Conservation (phyloP, 192 early-diverging fungal species). For the Backusella luteola region DNA sequence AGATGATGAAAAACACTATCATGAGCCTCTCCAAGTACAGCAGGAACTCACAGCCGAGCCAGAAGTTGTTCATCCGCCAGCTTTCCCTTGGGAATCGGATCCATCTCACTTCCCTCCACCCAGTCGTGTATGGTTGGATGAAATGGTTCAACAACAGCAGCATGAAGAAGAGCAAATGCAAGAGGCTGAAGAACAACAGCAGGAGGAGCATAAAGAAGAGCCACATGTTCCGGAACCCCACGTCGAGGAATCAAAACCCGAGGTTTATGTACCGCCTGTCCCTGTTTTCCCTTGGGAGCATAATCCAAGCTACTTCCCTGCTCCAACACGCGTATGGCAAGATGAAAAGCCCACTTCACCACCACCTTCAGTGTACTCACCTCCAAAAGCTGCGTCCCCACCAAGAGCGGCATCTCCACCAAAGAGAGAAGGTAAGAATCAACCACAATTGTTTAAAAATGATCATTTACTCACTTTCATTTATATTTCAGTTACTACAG, state of each 20-base stretch:
- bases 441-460: not conserved
- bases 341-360: not conserved
- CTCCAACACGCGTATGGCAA: not conserved
- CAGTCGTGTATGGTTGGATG: not conserved
- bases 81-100: not conserved
- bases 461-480: not conserved
- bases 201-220: not conserved
- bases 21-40: not conserved
- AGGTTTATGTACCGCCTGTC: not conserved
- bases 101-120: not conserved
- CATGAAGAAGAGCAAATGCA: not conserved
- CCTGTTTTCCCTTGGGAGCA: constrained; percentile 12
- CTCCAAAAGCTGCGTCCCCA: not conserved
- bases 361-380: not conserved
- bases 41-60: not conserved
- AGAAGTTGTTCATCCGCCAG: not conserved
- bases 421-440: not conserved
- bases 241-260: not conserved
- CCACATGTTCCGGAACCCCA: not conserved
- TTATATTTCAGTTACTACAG: not conserved
- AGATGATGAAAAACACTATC: not conserved
- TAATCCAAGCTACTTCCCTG: not conserved
- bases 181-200: not conserved
- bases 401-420: not conserved
- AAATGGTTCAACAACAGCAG: not conserved